phyloP scores from a whole-genome alignment of 495 filamentous ascomycete species.

The Saxophila tyrrhenica region DNA sequence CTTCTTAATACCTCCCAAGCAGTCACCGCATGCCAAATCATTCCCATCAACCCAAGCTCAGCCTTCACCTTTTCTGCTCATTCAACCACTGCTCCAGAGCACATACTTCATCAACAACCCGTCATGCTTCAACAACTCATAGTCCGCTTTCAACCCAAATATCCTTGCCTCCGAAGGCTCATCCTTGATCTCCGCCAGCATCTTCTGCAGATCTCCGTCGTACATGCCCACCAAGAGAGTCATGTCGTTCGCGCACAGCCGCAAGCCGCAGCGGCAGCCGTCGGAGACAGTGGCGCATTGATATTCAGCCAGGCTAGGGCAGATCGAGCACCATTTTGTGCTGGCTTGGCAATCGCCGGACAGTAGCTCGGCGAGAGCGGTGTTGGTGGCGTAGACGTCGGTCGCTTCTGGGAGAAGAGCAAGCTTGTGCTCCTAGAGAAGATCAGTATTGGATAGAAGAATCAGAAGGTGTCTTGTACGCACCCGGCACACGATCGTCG shows the following conservation, averaged over 20 bases:
- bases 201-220: slow-evolving; percentile 25
- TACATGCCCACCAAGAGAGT: slow-evolving; percentile 15
- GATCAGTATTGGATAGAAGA: not conserved
- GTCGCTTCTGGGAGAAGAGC: slow-evolving; percentile 10
- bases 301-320: slow-evolving; percentile 31
- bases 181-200: slow-evolving; percentile 17
- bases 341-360: slow-evolving; percentile 2
- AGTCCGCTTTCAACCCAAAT: slow-evolving; percentile 33
- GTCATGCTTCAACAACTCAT: slow-evolving; percentile 23
- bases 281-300: slow-evolving; percentile 18
- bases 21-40: not conserved
- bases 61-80: not conserved
- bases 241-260: slow-evolving; percentile 32
- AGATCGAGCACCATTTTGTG: slow-evolving; percentile 34
- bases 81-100: not conserved
- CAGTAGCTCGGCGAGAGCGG: slow-evolving; percentile 22
- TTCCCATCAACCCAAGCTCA: not conserved
- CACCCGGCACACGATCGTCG: slow-evolving; percentile 25
- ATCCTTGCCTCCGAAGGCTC: slow-evolving; percentile 7
- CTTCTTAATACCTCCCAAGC: too few relatives aligned
- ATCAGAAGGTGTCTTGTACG: not conserved
- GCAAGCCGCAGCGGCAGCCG: slow-evolving; percentile 28
- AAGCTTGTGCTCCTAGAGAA: slow-evolving; percentile 21
- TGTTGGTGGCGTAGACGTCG: slow-evolving; percentile 19
- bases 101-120: slow-evolving; percentile 15